phyloP scores from a whole-genome alignment of 2,329 filamentous ascomycete species.

The Colletotrichum euphorbiae region DNA sequence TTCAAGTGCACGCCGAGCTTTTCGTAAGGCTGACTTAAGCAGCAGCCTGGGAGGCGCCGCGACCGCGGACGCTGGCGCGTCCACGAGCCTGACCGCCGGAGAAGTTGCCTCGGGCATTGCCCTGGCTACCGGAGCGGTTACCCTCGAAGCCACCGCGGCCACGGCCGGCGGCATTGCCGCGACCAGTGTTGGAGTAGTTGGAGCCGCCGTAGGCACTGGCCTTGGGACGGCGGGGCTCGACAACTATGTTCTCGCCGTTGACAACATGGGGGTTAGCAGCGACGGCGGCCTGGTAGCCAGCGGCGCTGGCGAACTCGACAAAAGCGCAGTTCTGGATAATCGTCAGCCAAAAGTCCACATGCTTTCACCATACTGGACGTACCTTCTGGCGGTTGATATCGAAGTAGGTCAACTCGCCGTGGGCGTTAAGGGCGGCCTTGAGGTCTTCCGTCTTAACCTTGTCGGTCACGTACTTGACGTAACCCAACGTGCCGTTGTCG shows the following conservation, averaged over 20 bases:
- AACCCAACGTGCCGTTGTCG: conserved; percentile 83
- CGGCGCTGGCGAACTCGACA: conserved; percentile 86
- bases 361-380: conserved; percentile 42
- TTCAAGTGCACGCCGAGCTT: neutral
- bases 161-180: conserved; percentile 57
- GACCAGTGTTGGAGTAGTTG: conserved; percentile 64
- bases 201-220: conserved; percentile 76
- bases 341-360: conserved; percentile 41
- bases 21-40: conserved; percentile 7
- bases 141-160: conserved; percentile 75
- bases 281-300: conserved; percentile 86
- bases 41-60: conserved; percentile 67
- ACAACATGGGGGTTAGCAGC: conserved; percentile 88
- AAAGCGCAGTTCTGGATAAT: conserved; percentile 88
- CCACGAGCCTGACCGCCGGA: conserved; percentile 72
- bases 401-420: conserved; percentile 78
- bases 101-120: conserved; percentile 74
- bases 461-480: conserved; percentile 95
- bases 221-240: conserved; percentile 90
- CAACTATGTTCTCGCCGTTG: conserved; percentile 82
- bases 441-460: conserved; percentile 83
- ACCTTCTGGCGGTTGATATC: conserved; percentile 89
- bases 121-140: conserved; percentile 64
- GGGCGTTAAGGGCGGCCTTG: conserved; percentile 75
- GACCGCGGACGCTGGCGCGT: conserved; percentile 74